A percentile compares a stretch with the other conserved stretches of the same genome.
Evolutionary conservation across 768 basidiomycete species (phyloP).

Genomic region (Cystobasidium tubakii): DNA sequence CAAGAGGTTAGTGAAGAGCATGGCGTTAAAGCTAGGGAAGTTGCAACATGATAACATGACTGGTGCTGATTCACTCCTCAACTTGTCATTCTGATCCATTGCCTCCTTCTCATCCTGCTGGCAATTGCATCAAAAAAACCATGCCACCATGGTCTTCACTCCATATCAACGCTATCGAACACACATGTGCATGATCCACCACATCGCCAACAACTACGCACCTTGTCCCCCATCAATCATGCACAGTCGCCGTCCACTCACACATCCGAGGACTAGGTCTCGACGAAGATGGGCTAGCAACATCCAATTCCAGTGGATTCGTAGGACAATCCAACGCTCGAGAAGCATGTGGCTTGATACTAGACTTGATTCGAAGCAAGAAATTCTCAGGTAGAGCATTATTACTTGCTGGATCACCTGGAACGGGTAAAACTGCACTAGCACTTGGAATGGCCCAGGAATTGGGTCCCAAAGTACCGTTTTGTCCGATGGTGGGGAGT

Average conservation of each 20-base stretch:
- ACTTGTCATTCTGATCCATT: too few species aligned
- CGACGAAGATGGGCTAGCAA: slow-evolving; percentile 72
- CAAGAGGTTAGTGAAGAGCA: slow-evolving; percentile 22
- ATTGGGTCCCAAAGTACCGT: slow-evolving; percentile 87
- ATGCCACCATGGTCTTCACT: too few species aligned
- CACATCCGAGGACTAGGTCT: slow-evolving; percentile 96
- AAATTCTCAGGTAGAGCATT: slow-evolving; percentile 91
- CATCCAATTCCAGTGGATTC: slow-evolving; percentile 71
- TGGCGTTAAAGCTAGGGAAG: too few species aligned
- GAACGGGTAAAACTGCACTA: slow-evolving; percentile 95
- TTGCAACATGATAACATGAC: too few species aligned
- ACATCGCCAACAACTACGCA: not conserved
- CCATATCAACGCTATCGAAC: too few species aligned
- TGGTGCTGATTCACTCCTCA: too few species aligned
- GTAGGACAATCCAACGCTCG: slow-evolving; percentile 83
- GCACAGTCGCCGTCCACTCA: slow-evolving; percentile 66
- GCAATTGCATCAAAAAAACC: too few species aligned
- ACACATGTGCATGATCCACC: too few species aligned
- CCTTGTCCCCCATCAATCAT: not conserved
- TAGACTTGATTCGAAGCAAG: slow-evolving; percentile 80
- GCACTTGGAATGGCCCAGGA: slow-evolving; percentile 94
- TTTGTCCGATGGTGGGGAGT: slow-evolving; percentile 96
- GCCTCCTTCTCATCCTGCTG: too few species aligned
- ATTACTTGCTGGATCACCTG: slow-evolving; percentile 86
- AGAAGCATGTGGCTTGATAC: slow-evolving; percentile 87